Evolutionary conservation across 2,329 filamentous ascomycete genomes (phyloP), one percentile per base, ranked within the genome.

Genomic region (Cordyceps javanica): DNA sequence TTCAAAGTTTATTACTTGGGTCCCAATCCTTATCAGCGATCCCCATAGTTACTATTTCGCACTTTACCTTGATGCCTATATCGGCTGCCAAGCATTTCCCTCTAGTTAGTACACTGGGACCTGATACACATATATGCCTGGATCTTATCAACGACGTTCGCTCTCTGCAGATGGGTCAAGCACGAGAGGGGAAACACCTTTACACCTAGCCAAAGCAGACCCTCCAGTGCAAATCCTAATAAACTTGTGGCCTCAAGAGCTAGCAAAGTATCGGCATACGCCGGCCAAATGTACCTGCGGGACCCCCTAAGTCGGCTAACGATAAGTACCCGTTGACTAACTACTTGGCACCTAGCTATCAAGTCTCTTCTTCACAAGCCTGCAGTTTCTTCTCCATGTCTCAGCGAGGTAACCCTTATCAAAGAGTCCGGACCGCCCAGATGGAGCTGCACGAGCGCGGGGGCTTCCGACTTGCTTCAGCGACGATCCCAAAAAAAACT

Each of bases 381-480:
- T 25, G 32, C 38, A 19, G 16, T 6, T n/a, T 28, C 19, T 19
- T 41, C 14, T 53, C 5, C 34, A 38, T 32, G 10, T 53, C 21
- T 44, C 28, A 36, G 36, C 44, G 26, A 42, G 41, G 44, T 26
- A 41, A 49, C 54, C 41, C 54, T 48, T 56, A 56, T 56, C 44
- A 41, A 26, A 25, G 28, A n/a, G 51, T 28, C 26, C 16, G 13
- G 42, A 46, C 52, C 32, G 16, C 32, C 30, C 7, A 23, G n/a
- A 39, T 30, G 41, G 16, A 45, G 30, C 39, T 5, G n/a, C n/a
- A 5, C 39, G 19, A 45, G 25, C 52, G 30, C 52, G 41, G 52
- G 52, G 39, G 16, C 30, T 44, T 42, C 28, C 39, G 41, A 19
- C 23, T 2, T n/a, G 26, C 21, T 4, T 19, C 19, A 45, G 21